Percentiles rank a stretch among this genome's conserved stretches.
These are phyloP conservation scores for Tricholoma bakamatsutake DNA, from an alignment of 768 basidiomycete species.

Conservation along the genomic window DNA sequence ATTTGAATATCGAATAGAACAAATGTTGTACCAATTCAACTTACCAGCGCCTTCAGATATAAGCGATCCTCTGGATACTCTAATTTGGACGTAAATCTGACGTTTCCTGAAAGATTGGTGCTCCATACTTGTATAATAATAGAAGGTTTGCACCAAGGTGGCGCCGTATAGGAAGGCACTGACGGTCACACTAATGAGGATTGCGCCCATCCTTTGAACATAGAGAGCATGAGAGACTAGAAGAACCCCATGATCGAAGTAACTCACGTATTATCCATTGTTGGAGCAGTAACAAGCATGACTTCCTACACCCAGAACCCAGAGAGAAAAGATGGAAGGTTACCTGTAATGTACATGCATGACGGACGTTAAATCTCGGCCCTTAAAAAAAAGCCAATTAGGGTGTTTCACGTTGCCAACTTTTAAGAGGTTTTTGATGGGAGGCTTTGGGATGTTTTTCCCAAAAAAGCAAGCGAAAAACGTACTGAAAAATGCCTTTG, in stretches of 20 bases:
- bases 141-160: slow-evolving; percentile 7
- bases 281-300: no score
- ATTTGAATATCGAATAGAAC: neutral
- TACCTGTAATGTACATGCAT: no score
- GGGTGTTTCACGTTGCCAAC: no score
- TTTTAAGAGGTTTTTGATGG: no score
- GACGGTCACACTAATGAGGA: slow-evolving; percentile 3
- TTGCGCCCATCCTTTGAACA: neutral
- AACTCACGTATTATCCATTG: neutral
- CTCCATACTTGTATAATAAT: slow-evolving; percentile 4
- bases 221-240: neutral
- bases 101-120: neutral
- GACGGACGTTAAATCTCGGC: no score
- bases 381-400: no score
- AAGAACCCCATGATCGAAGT: neutral
- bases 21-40: neutral
- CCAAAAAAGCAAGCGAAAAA: no score
- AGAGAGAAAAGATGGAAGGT: no score
- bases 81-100: neutral
- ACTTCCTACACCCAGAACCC: no score
- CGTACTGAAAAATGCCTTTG: no score
- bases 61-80: slow-evolving; percentile 16
- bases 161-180: slow-evolving; percentile 4
- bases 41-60: slow-evolving; percentile 12
- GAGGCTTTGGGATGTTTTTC: no score